Conservation (phyloP, 345 rosid species). For the Moricandia moricandioides region DNA sequence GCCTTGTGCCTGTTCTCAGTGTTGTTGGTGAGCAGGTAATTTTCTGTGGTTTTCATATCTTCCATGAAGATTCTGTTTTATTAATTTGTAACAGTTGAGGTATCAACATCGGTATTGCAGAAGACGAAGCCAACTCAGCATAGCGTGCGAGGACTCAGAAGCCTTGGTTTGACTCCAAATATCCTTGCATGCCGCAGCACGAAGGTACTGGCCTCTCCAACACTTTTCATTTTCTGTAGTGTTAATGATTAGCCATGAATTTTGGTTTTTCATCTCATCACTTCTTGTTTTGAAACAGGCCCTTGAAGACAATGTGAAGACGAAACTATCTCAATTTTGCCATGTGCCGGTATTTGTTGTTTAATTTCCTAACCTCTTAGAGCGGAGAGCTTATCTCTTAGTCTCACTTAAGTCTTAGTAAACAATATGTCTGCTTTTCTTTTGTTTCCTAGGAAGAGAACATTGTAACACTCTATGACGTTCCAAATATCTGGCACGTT, state of each 20-base stretch:
- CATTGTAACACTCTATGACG: slow-evolving; percentile 78
- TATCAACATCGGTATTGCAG: slow-evolving; percentile 40
- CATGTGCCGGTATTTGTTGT: slow-evolving; percentile 71
- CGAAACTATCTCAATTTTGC: slow-evolving; percentile 85
- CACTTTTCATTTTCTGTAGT: background rate
- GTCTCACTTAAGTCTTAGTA: background rate
- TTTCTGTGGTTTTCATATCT: slow-evolving; percentile 4
- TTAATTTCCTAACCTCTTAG: background rate
- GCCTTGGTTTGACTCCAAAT: slow-evolving; percentile 86
- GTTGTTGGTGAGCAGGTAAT: slow-evolving; percentile 97
- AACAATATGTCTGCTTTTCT: slow-evolving; percentile 14
- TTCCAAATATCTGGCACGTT: slow-evolving; percentile 93
- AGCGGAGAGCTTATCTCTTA: background rate
- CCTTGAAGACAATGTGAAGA: slow-evolving; percentile 77
- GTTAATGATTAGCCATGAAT: background rate
- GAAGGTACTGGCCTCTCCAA: slow-evolving; percentile 41
- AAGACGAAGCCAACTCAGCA: slow-evolving; percentile 99
- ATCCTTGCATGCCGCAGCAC: slow-evolving; percentile 96
- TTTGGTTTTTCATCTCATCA: slow-evolving; percentile 12
- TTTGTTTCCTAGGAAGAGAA: slow-evolving; percentile 59
- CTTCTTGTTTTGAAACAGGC: slow-evolving; percentile 48
- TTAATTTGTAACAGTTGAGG: background rate
- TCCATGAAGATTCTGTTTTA: background rate
- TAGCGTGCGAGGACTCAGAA: slow-evolving; percentile 86
- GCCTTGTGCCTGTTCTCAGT: slow-evolving; percentile 95